Evolutionary conservation across 768 basidiomycete species (phyloP).

Genomic region (Tulasnella sp.): DNA sequence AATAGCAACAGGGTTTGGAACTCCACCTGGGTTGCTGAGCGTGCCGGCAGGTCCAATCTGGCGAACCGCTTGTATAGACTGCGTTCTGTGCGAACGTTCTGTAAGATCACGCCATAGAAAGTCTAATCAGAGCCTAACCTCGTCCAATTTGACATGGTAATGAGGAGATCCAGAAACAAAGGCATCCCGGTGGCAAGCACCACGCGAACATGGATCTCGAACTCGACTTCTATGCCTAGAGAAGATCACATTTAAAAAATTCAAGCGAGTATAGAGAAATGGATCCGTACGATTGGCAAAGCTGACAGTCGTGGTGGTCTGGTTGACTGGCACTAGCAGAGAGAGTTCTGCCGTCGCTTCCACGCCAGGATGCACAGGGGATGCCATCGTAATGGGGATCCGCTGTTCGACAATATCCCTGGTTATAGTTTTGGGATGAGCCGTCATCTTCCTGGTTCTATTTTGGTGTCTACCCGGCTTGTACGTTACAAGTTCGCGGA

Average conservation of each 20-base stretch:
- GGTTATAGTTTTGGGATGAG: conserved; percentile 52
- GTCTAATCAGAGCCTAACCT: conserved; percentile 46
- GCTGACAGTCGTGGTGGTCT: conserved; percentile 76
- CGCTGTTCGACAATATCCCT: conserved; percentile 64
- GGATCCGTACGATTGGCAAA: conserved; percentile 56
- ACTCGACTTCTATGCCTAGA: conserved; percentile 66
- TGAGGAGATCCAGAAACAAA: conserved; percentile 69
- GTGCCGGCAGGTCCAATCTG: conserved; percentile 25
- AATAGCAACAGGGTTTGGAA: background rate
- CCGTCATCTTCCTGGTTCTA: conserved; percentile 46
- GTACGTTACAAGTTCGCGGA: conserved; percentile 74
- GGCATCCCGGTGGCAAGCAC: conserved; percentile 64
- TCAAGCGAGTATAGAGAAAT: background rate
- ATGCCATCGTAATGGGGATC: conserved; percentile 53
- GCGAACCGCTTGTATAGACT: conserved; percentile 68
- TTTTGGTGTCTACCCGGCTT: conserved; percentile 45
- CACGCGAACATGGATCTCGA: conserved; percentile 71
- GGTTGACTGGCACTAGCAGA: conserved; percentile 63
- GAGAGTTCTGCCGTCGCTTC: conserved; percentile 68
- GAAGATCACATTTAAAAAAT: conserved; percentile 26
- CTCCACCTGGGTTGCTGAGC: background rate
- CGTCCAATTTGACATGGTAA: conserved; percentile 83
- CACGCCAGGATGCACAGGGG: conserved; percentile 67
- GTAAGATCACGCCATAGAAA: background rate
- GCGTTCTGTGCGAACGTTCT: conserved; percentile 43